Evolutionary conservation across 139 green algal genomes (phyloP).

Genomic region (Marvania coccoides): DNA sequence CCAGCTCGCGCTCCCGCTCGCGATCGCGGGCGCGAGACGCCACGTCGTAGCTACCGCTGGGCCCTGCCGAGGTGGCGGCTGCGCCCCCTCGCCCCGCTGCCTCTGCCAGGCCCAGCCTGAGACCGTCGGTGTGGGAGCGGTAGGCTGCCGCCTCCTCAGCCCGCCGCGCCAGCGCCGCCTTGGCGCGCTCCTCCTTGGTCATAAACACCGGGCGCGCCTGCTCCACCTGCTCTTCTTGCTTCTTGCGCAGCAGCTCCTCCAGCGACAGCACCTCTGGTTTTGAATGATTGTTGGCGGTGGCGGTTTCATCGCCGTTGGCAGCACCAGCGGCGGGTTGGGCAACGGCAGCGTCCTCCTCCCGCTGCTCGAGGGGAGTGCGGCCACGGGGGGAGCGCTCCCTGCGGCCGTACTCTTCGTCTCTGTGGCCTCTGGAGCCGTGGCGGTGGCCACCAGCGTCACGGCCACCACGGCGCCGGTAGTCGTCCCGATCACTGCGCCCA

Average conservation of each 20-base stretch:
- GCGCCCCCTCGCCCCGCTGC: neutral
- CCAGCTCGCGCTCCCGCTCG: conserved; percentile 79
- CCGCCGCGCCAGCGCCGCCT: conserved; percentile 63
- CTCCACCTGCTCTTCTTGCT: conserved; percentile 61
- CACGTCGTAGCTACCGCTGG: neutral
- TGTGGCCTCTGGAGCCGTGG: neutral
- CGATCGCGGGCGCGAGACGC: conserved; percentile 2
- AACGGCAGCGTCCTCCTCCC: no score
- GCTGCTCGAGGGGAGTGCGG: no score
- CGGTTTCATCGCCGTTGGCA: no score
- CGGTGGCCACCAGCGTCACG: neutral
- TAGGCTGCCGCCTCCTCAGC: conserved; percentile 34
- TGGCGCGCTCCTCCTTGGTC: conserved; percentile 77
- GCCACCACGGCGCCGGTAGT: neutral
- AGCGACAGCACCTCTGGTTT: no score
- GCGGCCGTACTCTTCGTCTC: neutral
- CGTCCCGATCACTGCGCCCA: no score
- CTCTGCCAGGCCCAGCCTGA: conserved; percentile 9
- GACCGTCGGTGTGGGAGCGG: conserved; percentile 1
- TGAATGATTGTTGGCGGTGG: no score
- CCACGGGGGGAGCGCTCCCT: no score
- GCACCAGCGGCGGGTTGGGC: no score
- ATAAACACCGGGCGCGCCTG: conserved; percentile 84
- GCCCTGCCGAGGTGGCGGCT: neutral
- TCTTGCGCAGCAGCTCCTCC: conserved; percentile 83